These are phyloP conservation scores for Silene vulgaris DNA, from an alignment of 179 eudicot species.

Conservation along the genomic window DNA sequence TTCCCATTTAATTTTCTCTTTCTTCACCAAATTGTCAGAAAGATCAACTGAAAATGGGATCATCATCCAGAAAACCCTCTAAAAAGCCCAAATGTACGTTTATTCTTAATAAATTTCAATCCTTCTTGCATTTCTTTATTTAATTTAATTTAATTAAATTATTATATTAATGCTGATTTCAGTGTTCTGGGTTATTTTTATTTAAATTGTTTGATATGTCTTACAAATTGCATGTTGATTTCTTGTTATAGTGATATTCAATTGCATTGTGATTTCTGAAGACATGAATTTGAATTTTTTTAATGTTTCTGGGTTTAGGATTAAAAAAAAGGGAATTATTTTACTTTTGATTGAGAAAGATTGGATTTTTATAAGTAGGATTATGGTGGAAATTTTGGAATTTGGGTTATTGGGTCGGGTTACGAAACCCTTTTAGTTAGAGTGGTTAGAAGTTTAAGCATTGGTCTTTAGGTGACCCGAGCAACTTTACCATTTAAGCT, in stretches of 20 bases:
- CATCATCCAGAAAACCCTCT: constrained; percentile 29
- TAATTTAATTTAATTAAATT: neutral
- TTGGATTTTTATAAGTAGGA: neutral
- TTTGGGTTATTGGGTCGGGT: too few species aligned
- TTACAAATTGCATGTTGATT: neutral
- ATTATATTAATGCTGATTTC: neutral
- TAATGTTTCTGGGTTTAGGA: neutral
- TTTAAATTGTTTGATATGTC: neutral
- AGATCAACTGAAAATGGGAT: constrained; percentile 20
- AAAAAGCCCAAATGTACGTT: constrained; percentile 43
- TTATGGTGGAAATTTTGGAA: neutral
- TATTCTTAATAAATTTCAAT: neutral
- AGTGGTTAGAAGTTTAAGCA: neutral
- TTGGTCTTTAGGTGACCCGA: too few species aligned
- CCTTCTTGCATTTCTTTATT: neutral
- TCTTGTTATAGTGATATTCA: neutral
- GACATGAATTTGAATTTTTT: neutral
- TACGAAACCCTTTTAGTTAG: neutral
- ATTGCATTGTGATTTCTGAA: neutral
- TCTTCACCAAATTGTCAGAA: constrained; percentile 6
- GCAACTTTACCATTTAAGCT: constrained; percentile 5
- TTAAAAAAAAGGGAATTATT: neutral
- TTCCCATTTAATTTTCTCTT: neutral
- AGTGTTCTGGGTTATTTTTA: neutral
- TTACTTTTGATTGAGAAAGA: neutral